These are phyloP conservation scores for Termitomyces sp. DNA, from an alignment of 768 basidiomycete genomes.

Conservation along the genomic window DNA sequence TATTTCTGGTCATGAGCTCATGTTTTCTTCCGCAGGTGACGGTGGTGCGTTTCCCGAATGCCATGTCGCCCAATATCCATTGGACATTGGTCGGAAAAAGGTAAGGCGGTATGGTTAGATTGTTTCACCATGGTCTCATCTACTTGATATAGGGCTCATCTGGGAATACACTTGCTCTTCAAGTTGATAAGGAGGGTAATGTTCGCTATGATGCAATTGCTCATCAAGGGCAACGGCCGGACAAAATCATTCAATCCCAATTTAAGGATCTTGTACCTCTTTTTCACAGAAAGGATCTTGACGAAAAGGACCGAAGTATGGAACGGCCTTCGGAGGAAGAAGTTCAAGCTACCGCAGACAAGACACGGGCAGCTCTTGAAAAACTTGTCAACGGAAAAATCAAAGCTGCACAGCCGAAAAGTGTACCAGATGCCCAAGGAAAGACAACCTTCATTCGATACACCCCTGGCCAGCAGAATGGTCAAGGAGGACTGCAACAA, in stretches of 20 bases:
- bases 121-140: not conserved
- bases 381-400: slow-evolving; percentile 94
- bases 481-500: slow-evolving; percentile 71
- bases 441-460: slow-evolving; percentile 92
- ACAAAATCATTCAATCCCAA: slow-evolving; percentile 86
- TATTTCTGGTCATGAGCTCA: not conserved
- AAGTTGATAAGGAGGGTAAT: slow-evolving; percentile 95
- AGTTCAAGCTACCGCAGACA: slow-evolving; percentile 85
- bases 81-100: slow-evolving; percentile 95
- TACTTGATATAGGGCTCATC: slow-evolving; percentile 59
- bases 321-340: slow-evolving; percentile 94
- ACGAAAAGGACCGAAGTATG: slow-evolving; percentile 68
- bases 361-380: slow-evolving; percentile 87
- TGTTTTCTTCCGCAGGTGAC: slow-evolving; percentile 42
- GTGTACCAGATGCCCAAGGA: slow-evolving; percentile 80
- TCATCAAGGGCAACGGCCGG: slow-evolving; percentile 86
- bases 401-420: slow-evolving; percentile 97
- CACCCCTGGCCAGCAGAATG: slow-evolving; percentile 88
- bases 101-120: slow-evolving; percentile 31
- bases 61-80: slow-evolving; percentile 94
- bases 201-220: slow-evolving; percentile 98
- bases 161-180: slow-evolving; percentile 92
- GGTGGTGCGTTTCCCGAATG: slow-evolving; percentile 93
- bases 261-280: slow-evolving; percentile 98
- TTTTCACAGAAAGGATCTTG: slow-evolving; percentile 81